A percentile compares a stretch with the other conserved stretches of the same genome.
These are phyloP conservation scores for Hypoxylon crocopeplum DNA, from an alignment of 495 filamentous ascomycete species.

Conservation along the genomic window DNA sequence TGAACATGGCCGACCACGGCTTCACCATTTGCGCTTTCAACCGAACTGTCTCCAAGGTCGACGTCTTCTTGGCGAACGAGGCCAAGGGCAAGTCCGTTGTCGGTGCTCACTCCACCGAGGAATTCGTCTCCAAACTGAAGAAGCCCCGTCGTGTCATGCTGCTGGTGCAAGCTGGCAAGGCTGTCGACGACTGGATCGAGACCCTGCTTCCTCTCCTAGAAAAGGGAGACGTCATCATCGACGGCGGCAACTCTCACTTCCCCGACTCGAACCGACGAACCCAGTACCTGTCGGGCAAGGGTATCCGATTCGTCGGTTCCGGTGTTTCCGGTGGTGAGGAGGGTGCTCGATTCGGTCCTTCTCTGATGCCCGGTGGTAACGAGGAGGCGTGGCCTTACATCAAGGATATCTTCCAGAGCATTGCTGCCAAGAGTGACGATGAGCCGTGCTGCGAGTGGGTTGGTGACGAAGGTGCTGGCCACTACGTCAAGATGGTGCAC, in stretches of 20 bases:
- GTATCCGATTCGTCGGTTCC: constrained; percentile 93
- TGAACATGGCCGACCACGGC: constrained; percentile 95
- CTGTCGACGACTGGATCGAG: constrained; percentile 98
- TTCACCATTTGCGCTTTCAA: constrained; percentile 98
- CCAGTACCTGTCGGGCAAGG: constrained; percentile 81
- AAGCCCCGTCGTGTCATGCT: constrained; percentile 95
- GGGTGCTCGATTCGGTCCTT: constrained; percentile 96
- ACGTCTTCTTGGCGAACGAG: constrained; percentile 91
- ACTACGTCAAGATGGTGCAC: constrained; percentile 99
- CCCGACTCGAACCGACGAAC: constrained; percentile 97
- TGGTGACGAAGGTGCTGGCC: constrained; percentile 96
- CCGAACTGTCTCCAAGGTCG: constrained; percentile 96
- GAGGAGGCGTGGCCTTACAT: constrained; percentile 98
- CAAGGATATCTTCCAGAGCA: constrained; percentile 98
- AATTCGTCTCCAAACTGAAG: constrained; percentile 96
- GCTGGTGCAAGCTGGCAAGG: constrained; percentile 95
- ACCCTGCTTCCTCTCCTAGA: constrained; percentile 88
- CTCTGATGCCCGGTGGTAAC: constrained; percentile 97
- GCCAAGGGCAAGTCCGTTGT: constrained; percentile 94
- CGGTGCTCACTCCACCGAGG: constrained; percentile 91
- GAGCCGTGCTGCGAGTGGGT: constrained; percentile 99
- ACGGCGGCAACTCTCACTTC: constrained; percentile 99
- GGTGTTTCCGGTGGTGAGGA: constrained; percentile 99
- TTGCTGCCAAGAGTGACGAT: constrained; percentile 93
- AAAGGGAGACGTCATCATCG: constrained; percentile 97